Evolutionary conservation across 2,329 filamentous ascomycete species (phyloP).

Genomic region (Colletotrichum navitas): DNA sequence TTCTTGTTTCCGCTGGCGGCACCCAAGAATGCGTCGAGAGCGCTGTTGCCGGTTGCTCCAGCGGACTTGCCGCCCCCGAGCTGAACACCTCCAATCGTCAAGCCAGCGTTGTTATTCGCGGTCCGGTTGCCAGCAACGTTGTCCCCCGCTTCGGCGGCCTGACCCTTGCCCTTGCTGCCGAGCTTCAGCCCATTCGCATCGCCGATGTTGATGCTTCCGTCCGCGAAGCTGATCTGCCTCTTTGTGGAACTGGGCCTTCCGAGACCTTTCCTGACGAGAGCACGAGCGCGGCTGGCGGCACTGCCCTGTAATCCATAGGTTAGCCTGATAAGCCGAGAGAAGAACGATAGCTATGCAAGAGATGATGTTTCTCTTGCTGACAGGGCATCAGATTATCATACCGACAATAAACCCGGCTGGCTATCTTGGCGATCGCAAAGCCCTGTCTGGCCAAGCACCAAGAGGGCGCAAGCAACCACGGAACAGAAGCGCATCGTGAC

Average conservation of each 20-base stretch:
- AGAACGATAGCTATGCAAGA: too few relatives aligned
- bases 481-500: slow-evolving; percentile 24
- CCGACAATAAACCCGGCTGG: slow-evolving; percentile 19
- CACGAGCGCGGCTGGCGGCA: slow-evolving; percentile 29
- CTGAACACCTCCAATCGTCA: slow-evolving; percentile 25
- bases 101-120: slow-evolving; percentile 29
- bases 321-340: not conserved
- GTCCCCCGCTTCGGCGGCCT: not conserved
- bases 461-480: slow-evolving; percentile 12
- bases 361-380: too few relatives aligned
- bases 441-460: slow-evolving; percentile 31
- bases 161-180: slow-evolving; percentile 9
- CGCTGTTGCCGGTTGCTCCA: slow-evolving; percentile 29
- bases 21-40: slow-evolving; percentile 25
- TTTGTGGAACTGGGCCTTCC: slow-evolving; percentile 10
- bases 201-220: slow-evolving; percentile 28
- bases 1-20: slow-evolving; percentile 28
- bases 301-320: slow-evolving; percentile 10
- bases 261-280: slow-evolving; percentile 16
- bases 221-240: slow-evolving; percentile 32
- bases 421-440: slow-evolving; percentile 38
- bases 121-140: slow-evolving; percentile 17
- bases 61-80: slow-evolving; percentile 17
- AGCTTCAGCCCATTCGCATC: slow-evolving; percentile 20
- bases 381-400: not conserved